Percentiles rank a stretch among this genome's conserved stretches.
phyloP scores from a whole-genome alignment of 208 protist species.

The Tetramitus jugosus region DNA sequence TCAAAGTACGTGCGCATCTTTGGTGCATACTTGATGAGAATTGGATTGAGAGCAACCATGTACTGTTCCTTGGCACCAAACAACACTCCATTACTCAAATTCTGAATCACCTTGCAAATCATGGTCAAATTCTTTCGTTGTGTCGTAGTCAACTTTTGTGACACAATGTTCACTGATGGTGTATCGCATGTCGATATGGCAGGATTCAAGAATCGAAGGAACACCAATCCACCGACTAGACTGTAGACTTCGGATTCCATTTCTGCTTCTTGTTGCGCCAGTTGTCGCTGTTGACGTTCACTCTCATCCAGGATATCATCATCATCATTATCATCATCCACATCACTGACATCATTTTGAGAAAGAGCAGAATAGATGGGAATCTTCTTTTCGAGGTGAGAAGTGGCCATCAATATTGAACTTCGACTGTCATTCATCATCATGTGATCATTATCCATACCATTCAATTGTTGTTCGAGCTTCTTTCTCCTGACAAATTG shows the following conservation, averaged over 20 bases:
- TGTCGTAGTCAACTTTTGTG: slow-evolving; percentile 7
- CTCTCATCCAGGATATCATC: no score
- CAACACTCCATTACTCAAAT: slow-evolving; percentile 14
- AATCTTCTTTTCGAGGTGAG: no score
- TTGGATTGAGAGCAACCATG: slow-evolving; percentile 22
- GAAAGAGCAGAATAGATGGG: no score
- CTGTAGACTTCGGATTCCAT: slow-evolving; percentile 20
- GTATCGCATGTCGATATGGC: neutral
- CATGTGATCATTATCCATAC: no score
- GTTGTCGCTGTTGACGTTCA: no score
- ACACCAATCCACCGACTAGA: slow-evolving; percentile 16
- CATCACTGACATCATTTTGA: no score
- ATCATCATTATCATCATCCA: no score
- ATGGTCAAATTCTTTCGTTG: slow-evolving; percentile 21
- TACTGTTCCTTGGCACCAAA: slow-evolving; percentile 21
- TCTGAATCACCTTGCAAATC: slow-evolving; percentile 22
- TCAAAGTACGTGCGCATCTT: neutral
- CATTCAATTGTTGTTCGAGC: neutral
- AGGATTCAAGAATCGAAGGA: slow-evolving; percentile 16
- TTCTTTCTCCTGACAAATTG: no score
- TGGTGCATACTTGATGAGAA: neutral
- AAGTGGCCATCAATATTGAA: no score
- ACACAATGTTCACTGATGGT: neutral
- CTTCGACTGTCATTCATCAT: no score
- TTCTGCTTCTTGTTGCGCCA: no score